Evolutionary conservation across 2,329 filamentous ascomycete species (phyloP).

Genomic region (Plectosphaerella sp.): DNA sequence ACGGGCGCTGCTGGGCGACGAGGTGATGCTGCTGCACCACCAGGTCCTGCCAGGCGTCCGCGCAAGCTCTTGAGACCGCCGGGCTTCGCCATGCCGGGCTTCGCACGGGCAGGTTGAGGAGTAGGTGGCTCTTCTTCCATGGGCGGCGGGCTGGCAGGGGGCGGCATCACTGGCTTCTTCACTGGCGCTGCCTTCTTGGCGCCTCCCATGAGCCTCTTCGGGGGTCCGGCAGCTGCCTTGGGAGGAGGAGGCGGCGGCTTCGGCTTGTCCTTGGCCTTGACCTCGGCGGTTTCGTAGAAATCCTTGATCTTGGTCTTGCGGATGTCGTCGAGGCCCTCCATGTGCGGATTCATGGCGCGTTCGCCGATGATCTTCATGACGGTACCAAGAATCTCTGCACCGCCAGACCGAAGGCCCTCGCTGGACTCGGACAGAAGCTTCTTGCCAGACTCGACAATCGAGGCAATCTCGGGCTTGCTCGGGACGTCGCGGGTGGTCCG

Average conservation of each 20-base stretch:
- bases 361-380: constrained; percentile 99
- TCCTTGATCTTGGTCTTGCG: constrained; percentile 95
- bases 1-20: constrained; percentile 42
- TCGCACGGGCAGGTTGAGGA: constrained; percentile 29
- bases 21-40: constrained; percentile 43
- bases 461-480: constrained; percentile 74
- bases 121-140: constrained; percentile 37
- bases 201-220: constrained; percentile 42
- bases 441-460: constrained; percentile 82
- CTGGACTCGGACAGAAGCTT: constrained; percentile 88
- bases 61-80: constrained; percentile 50
- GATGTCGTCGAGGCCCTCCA: constrained; percentile 93
- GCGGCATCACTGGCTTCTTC: constrained; percentile 35
- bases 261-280: constrained; percentile 61
- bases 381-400: constrained; percentile 87
- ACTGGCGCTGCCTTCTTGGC: constrained; percentile 33
- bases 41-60: constrained; percentile 48
- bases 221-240: constrained; percentile 27
- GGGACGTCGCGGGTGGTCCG: constrained; percentile 81
- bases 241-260: constrained; percentile 68
- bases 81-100: constrained; percentile 51
- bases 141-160: not conserved
- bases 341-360: constrained; percentile 85
- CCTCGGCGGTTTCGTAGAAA: constrained; percentile 63
- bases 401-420: constrained; percentile 79